These are phyloP conservation scores for Phytopythium montanum DNA, from an alignment of 352 stramenopile species.

Conservation along the genomic window DNA sequence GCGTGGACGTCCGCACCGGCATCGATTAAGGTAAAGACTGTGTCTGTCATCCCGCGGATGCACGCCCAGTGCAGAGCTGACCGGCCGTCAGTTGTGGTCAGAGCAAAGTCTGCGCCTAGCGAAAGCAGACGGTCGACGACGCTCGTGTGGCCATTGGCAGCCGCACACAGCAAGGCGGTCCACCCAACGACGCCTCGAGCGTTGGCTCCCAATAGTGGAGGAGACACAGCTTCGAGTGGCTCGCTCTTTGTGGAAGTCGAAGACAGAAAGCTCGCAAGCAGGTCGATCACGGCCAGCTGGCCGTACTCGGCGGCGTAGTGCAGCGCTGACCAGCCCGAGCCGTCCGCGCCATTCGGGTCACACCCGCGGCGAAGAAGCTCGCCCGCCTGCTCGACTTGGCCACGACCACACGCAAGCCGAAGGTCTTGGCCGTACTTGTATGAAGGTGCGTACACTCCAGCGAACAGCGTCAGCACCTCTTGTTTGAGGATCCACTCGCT, in stretches of 20 bases:
- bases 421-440: constrained; percentile 74
- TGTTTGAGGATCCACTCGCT: constrained; percentile 17
- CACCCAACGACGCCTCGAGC: constrained; percentile 41
- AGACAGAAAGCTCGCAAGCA: constrained; percentile 26
- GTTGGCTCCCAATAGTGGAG: constrained; percentile 23
- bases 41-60: constrained; percentile 37
- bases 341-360: constrained; percentile 57
- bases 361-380: constrained; percentile 56
- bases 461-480: constrained; percentile 57
- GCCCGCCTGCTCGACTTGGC: constrained; percentile 30
- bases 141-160: constrained; percentile 44
- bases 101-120: constrained; percentile 29
- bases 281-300: constrained; percentile 35
- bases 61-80: constrained; percentile 69
- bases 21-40: constrained; percentile 24
- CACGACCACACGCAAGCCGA: constrained; percentile 52
- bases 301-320: constrained; percentile 72
- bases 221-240: neutral
- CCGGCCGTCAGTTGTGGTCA: constrained; percentile 39
- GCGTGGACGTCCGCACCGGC: constrained; percentile 26
- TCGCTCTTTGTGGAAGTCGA: neutral
- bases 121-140: constrained; percentile 35
- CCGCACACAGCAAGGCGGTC: constrained; percentile 56
- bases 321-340: constrained; percentile 52
- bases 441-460: constrained; percentile 53